These are phyloP conservation scores for Aspergillus cavernicola DNA, from an alignment of 495 filamentous ascomycete species.

Conservation along the genomic window DNA sequence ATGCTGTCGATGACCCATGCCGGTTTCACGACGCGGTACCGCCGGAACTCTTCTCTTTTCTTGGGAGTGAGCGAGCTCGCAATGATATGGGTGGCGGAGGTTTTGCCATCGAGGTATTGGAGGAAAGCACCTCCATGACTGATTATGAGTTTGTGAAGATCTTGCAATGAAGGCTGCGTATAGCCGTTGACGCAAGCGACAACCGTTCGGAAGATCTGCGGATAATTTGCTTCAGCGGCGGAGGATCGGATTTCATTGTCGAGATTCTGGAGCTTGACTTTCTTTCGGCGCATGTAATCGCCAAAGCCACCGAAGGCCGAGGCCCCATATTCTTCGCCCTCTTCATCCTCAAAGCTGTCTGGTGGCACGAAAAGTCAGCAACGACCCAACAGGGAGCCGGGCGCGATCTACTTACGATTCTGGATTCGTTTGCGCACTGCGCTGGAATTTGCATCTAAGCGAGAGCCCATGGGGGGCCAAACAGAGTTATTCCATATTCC, in stretches of 20 bases:
- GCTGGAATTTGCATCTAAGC: constrained; percentile 70
- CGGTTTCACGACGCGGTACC: constrained; percentile 92
- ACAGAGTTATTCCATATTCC: constrained; percentile 20
- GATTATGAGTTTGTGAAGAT: constrained; percentile 81
- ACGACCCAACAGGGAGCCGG: not conserved
- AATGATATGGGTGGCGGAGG: constrained; percentile 90
- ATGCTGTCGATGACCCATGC: constrained; percentile 93
- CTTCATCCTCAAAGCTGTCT: constrained; percentile 64
- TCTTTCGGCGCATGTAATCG: constrained; percentile 91
- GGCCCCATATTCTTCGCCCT: constrained; percentile 84
- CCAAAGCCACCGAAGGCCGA: constrained; percentile 84
- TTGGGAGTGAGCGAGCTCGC: constrained; percentile 85
- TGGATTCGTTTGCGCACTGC: constrained; percentile 82
- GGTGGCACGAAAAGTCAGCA: constrained; percentile 16
- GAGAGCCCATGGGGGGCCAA: constrained; percentile 67
- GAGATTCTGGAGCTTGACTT: constrained; percentile 91
- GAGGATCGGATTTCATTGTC: constrained; percentile 74
- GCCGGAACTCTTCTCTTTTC: constrained; percentile 79
- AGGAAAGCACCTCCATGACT: constrained; percentile 88
- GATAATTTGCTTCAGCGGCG: constrained; percentile 52
- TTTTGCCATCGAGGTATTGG: constrained; percentile 94
- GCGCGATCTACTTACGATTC: constrained; percentile 41
- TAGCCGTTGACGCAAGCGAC: constrained; percentile 92
- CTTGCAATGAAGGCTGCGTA: constrained; percentile 83
- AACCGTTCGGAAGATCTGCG: constrained; percentile 82